phyloP scores from a whole-genome alignment of 176 grass and related monocot species.

The Zizania latifolia region DNA sequence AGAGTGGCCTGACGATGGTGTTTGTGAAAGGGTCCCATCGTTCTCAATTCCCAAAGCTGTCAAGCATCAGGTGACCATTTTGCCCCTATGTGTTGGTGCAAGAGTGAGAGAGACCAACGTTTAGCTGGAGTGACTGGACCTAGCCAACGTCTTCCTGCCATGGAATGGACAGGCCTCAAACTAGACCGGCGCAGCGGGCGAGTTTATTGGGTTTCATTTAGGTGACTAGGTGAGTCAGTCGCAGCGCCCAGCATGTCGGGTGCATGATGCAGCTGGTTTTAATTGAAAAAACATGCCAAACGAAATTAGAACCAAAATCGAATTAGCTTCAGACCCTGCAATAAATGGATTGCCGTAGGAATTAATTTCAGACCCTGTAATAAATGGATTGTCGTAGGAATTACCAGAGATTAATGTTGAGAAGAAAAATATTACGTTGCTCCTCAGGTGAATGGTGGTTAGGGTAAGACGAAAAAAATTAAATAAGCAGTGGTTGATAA shows the following conservation, averaged over 20 bases:
- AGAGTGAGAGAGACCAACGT: neutral
- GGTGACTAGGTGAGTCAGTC: neutral
- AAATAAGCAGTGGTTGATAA: too few species aligned
- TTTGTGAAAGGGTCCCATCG: slow-evolving; percentile 25
- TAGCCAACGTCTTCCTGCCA: neutral
- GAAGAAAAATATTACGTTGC: too few species aligned
- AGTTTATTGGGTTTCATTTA: neutral
- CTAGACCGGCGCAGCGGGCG: neutral
- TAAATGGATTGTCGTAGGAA: too few species aligned
- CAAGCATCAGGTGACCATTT: slow-evolving; percentile 18
- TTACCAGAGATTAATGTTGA: too few species aligned
- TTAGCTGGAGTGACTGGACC: neutral
- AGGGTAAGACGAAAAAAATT: too few species aligned
- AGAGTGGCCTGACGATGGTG: slow-evolving; percentile 39
- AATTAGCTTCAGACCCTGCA: too few species aligned
- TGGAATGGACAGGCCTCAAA: neutral
- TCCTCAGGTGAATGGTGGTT: too few species aligned
- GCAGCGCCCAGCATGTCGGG: neutral
- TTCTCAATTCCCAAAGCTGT: slow-evolving; percentile 39
- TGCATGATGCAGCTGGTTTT: neutral
- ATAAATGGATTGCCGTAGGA: too few species aligned
- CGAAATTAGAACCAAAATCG: neutral
- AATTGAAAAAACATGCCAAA: neutral
- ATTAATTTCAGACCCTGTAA: too few species aligned
- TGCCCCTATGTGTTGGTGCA: neutral